phyloP scores from a whole-genome alignment of 1,284 basidiomycete genomes.

The Ceratobasidium theobromae region DNA sequence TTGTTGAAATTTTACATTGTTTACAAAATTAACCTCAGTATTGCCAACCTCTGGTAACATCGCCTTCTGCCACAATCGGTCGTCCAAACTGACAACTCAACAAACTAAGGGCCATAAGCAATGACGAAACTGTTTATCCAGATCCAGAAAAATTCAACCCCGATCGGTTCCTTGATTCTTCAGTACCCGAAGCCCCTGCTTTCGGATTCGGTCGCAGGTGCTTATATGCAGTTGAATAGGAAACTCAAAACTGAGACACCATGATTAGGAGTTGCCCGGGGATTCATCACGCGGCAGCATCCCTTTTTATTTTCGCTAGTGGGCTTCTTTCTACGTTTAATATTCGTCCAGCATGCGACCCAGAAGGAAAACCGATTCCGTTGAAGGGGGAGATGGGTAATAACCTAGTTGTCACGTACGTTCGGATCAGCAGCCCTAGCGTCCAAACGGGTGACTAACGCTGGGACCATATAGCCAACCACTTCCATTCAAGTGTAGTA shows the following conservation, averaged over 20 bases:
- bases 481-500: not conserved
- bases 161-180: constrained; percentile 34
- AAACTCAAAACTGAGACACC: constrained; percentile 29
- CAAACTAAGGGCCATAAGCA: not conserved
- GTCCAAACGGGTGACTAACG: not conserved
- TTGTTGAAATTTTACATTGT: too few relatives aligned
- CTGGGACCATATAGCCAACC: not conserved
- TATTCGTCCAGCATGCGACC: constrained; percentile 22
- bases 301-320: not conserved
- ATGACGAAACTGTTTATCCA: not conserved
- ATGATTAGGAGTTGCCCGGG: constrained; percentile 32
- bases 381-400: not conserved
- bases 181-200: constrained; percentile 11
- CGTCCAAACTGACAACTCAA: not conserved
- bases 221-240: not conserved
- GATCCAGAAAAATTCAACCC: not conserved
- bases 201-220: constrained; percentile 3
- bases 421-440: not conserved
- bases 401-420: not conserved
- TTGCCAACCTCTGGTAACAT: not conserved
- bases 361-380: not conserved
- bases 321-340: constrained; percentile 23
- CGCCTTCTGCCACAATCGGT: constrained; percentile 44
- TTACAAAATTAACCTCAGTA: not conserved
- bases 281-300: not conserved